Evolutionary conservation across 345 rosid genomes (phyloP).

Genomic region (Eucalyptus pauciflora): DNA sequence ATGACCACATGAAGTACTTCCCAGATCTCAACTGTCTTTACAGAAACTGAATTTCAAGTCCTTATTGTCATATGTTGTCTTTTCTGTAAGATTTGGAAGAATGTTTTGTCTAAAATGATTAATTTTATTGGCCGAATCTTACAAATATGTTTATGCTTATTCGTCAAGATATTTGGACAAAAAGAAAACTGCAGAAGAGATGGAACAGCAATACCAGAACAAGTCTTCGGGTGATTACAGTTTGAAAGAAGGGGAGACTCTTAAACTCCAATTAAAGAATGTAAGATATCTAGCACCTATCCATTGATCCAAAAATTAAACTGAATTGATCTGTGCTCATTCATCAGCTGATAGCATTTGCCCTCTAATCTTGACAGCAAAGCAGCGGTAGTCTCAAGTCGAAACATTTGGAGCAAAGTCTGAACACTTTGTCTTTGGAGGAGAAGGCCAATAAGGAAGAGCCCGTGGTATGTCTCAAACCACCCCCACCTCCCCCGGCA

Average conservation of each 20-base stretch:
- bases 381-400: conserved; percentile 28
- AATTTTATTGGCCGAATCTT: neutral
- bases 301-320: neutral
- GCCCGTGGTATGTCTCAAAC: conserved; percentile 42
- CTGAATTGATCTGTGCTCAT: neutral
- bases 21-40: neutral
- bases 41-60: neutral
- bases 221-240: conserved; percentile 73
- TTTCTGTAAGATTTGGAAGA: neutral
- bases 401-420: conserved; percentile 42
- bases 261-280: conserved; percentile 68
- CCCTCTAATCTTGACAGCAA: conserved; percentile 21
- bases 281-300: conserved; percentile 16
- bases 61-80: neutral
- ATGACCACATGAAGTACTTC: conserved; percentile 90
- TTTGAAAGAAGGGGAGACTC: conserved; percentile 88
- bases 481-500: conserved; percentile 78
- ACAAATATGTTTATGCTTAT: neutral
- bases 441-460: conserved; percentile 50
- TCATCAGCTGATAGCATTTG: neutral
- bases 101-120: neutral
- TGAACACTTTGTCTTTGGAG: conserved; percentile 43
- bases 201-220: conserved; percentile 91
- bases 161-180: conserved; percentile 73
- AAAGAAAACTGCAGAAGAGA: conserved; percentile 96